These are phyloP conservation scores for Huntiella bhutanensis DNA, from an alignment of 2,329 filamentous ascomycete species.

Conservation along the genomic window DNA sequence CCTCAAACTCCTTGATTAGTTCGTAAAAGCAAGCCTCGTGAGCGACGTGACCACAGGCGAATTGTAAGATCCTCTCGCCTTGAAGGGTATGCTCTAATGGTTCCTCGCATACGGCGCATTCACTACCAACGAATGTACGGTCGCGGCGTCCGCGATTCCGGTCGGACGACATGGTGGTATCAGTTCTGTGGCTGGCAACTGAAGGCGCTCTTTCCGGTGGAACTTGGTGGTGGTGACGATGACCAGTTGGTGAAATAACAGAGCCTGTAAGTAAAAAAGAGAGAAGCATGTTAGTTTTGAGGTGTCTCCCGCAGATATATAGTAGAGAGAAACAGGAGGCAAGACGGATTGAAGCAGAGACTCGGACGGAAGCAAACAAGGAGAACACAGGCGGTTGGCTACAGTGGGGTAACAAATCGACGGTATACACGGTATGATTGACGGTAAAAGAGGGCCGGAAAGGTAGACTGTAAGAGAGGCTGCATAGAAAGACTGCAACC, in stretches of 20 bases:
- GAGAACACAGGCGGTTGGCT: not conserved
- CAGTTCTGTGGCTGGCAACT: constrained; percentile 7
- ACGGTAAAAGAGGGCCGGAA: too few species aligned
- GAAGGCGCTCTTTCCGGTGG: constrained; percentile 12
- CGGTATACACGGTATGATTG: too few species aligned
- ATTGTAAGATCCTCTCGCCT: constrained; percentile 84
- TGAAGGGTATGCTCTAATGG: constrained; percentile 86
- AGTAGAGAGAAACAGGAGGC: not conserved
- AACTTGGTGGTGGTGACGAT: constrained; percentile 13
- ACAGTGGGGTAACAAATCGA: too few species aligned
- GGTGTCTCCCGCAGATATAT: not conserved
- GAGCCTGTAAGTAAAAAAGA: constrained; percentile 1
- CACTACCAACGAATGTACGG: constrained; percentile 83
- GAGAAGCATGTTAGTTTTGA: not conserved
- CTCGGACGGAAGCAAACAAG: not conserved
- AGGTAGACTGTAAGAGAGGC: not conserved
- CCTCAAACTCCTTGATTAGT: constrained; percentile 86
- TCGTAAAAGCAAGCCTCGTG: constrained; percentile 99
- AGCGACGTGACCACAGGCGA: constrained; percentile 90
- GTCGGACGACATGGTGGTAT: constrained; percentile 35
- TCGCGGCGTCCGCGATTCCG: constrained; percentile 65
- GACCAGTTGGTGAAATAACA: constrained; percentile 9
- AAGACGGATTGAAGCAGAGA: not conserved
- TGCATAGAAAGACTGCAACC: not conserved
- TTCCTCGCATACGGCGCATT: constrained; percentile 93